Base-by-base conservation (phyloP, 2,329 filamentous ascomycete species). In the Cytospora piceae region DNA sequence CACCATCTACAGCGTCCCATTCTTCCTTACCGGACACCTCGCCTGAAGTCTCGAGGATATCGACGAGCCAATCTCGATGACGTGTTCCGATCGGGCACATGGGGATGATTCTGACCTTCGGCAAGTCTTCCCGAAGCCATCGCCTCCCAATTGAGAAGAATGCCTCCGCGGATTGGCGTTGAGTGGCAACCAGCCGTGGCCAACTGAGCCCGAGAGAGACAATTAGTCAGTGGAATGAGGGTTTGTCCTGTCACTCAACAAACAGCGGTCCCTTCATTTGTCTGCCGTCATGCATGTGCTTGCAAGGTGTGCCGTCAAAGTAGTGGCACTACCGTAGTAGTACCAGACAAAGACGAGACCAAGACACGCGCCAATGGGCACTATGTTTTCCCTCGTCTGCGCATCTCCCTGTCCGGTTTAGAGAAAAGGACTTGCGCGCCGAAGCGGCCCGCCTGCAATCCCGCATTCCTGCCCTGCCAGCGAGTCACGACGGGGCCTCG, bases 371-470 rank as follows among this genome's bases (percentile, higher is more conserved):
- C 53, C 56, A 63, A 17, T 54, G 61, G 56, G 53, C 61, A 51
- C 53, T 56, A 46, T 51, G 20, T 14, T 24, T 24, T n/a, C 46
- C 46, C n/a, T 52, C 53, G 39, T 57, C 37, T 63, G 53, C 42
- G 61, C 53, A 57, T 63, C 57, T 39, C 39, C 39, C 61, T 39
- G 61, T 67, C 57, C 53, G 55, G 61, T 58, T 65, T 54, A 56
- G 34, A 56, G 54, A 53, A 56, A 53, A 54, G 57, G 61, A 67
- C 61, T 58, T 58, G 61, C 55, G 61, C 55, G 61, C 65, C 64
- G 64, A 66, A 49, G 64, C 64, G 64, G 64, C 52, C 64, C 60
- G 64, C 49, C 24, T 59, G 55, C 61, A 55, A 53, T 58, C 55
- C 52, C 49, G 56, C 64, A 54, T 57, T 51, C 56, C 61, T 57